Conservation (phyloP, 2,329 filamentous ascomycete genomes). For the Fusarium subtropicale region DNA sequence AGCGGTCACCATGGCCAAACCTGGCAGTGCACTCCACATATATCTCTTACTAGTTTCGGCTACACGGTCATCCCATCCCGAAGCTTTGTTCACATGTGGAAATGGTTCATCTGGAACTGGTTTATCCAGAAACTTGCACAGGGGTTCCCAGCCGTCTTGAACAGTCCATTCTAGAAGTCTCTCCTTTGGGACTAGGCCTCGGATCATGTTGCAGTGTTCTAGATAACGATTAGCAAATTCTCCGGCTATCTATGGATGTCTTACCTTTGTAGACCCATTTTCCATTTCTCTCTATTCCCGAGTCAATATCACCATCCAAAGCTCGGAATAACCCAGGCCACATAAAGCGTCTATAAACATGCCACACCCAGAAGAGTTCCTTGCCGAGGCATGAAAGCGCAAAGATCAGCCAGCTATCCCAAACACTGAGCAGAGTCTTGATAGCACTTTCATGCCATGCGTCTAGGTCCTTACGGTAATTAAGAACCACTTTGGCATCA, state of each 20-base stretch:
- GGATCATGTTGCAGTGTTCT: conserved; percentile 25
- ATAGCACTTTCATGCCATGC: conserved; percentile 32
- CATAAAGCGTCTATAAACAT: conserved; percentile 11
- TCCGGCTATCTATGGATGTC: background rate
- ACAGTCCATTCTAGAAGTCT: conserved; percentile 24
- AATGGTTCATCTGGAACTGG: conserved; percentile 14
- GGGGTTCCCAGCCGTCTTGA: conserved; percentile 20
- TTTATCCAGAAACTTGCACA: conserved; percentile 31
- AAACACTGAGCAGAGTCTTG: conserved; percentile 17
- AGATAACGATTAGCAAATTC: background rate
- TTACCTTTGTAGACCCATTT: conserved; percentile 12
- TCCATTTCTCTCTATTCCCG: conserved; percentile 6
- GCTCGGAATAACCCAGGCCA: conserved; percentile 11
- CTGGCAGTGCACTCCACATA: background rate
- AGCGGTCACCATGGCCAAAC: background rate
- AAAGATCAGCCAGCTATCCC: conserved; percentile 12
- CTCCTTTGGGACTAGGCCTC: conserved; percentile 3
- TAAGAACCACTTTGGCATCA: conserved; percentile 31
- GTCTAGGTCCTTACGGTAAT: conserved; percentile 28
- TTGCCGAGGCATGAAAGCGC: background rate
- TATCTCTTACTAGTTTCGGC: background rate
- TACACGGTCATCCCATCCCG: conserved; percentile 3
- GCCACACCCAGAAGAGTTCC: conserved; percentile 5
- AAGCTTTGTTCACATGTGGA: conserved; percentile 9
- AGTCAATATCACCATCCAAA: conserved; percentile 1